A percentile compares a stretch with the other conserved stretches of the same genome.
Conservation (phyloP, 495 filamentous ascomycete genomes). For the Aspergillus egyptiacus region DNA sequence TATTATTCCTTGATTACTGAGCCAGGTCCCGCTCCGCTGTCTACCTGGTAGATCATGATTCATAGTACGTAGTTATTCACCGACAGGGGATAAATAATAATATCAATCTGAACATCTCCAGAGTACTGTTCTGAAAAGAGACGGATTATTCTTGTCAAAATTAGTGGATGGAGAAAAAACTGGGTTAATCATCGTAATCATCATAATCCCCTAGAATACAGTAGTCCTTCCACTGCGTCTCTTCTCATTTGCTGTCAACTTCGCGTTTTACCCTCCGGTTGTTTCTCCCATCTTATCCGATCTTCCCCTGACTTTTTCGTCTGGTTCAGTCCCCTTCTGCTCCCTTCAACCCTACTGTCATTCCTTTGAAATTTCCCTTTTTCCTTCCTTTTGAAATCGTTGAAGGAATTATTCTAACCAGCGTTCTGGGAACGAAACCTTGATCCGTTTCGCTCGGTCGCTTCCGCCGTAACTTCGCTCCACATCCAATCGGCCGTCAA, state of each 20-base stretch:
- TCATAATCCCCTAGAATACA: too few species aligned
- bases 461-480: constrained; percentile 23
- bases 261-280: constrained; percentile 9
- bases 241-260: constrained; percentile 9
- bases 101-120: too few species aligned
- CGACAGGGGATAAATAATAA: too few species aligned
- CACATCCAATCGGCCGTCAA: constrained; percentile 22
- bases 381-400: not conserved
- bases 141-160: not conserved
- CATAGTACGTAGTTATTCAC: too few species aligned
- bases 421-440: constrained; percentile 18
- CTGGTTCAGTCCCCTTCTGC: not conserved
- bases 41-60: too few species aligned
- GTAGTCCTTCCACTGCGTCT: too few species aligned
- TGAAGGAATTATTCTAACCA: not conserved
- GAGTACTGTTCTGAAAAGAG: not conserved
- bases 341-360: not conserved
- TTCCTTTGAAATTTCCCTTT: too few species aligned
- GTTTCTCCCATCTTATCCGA: constrained; percentile 5
- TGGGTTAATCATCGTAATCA: too few species aligned
- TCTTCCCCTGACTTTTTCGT: constrained; percentile 19
- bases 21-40: too few species aligned
- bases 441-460: constrained; percentile 22
- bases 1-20: too few species aligned
- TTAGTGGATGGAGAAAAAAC: not conserved